Evolutionary conservation across 805 yeast genomes (phyloP), one percentile per base, ranked within the genome.

Genomic region (Yamadazyma sp.): DNA sequence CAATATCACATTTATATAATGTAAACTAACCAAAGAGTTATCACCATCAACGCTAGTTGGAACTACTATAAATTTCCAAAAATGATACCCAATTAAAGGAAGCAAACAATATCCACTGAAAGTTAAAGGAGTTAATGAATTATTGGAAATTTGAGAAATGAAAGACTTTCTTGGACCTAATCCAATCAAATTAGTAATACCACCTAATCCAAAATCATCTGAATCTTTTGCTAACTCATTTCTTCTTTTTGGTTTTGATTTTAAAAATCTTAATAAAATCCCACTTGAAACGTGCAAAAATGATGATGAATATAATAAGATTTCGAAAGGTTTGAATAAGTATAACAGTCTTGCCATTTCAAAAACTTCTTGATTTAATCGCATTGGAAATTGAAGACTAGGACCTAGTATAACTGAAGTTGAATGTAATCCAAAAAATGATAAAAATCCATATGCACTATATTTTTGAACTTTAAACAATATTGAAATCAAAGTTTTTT

Each of bases 11-110:
- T 35, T 46, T 7, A 82, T 61, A 47, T 66, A 82, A 7, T 73
- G 70, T 28, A 84, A 55, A 28, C 62, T 69, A 14, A 84, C 55
- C 36, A 73, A 58, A 1, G 80, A 69, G 3, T 82, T 73, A 53
- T 82, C 91, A 1, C 86, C 88, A 39, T 80, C 84, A 1, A 77
- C 60, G 2, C 48, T 12, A n/a, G 64, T 18, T 0, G 91, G 88
- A 0, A 62, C 60, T 4, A 68, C 31, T 35, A 86, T 62, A 43
- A 71, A 64, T 28, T 70, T 67, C 9, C 57, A 38, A 12, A 62
- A 61, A 49, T 84, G 93, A 27, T 56, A 67, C 0, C 44, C 31
- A 1, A 78, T 37, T 6, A 75, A 45, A 0, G 74, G 70, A 0
- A 73, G 35, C 23, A 80, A 58, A 3, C 75, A 27, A 48, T 76